These are phyloP conservation scores for Brassica rapa DNA, from an alignment of 345 rosid species.

Conservation along the genomic window DNA sequence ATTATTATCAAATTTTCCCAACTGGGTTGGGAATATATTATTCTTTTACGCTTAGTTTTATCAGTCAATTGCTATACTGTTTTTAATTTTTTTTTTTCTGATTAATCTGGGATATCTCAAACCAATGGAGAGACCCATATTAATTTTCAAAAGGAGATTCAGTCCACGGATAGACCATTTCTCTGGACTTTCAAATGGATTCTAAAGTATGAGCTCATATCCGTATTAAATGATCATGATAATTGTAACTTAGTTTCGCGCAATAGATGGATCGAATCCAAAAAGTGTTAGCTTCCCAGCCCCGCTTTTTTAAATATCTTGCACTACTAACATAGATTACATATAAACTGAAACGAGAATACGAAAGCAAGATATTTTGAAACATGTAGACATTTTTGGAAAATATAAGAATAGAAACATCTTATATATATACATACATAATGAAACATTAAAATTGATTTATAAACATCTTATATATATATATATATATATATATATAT, in stretches of 20 bases:
- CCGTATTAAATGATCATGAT: too few relatives aligned
- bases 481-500: neutral
- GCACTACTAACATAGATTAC: neutral
- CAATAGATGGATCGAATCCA: neutral
- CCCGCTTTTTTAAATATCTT: neutral
- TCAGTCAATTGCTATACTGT: neutral
- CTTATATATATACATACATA: neutral
- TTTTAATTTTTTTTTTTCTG: neutral
- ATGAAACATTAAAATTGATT: neutral
- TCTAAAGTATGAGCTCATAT: too few relatives aligned
- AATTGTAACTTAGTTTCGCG: too few relatives aligned
- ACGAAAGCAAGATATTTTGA: neutral
- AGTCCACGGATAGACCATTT: too few relatives aligned
- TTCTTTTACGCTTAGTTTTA: neutral
- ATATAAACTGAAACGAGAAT: neutral
- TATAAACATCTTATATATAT: too few relatives aligned
- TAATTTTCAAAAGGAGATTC: too few relatives aligned
- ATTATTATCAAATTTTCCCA: neutral
- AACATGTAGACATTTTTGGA: neutral
- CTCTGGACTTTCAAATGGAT: too few relatives aligned
- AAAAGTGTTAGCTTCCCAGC: too few relatives aligned
- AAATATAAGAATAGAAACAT: neutral
- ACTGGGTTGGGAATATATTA: neutral
- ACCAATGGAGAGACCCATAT: too few relatives aligned
- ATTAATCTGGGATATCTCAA: too few relatives aligned